Base-by-base conservation (phyloP, 129 eudicot species). In the Silybum marianum region DNA sequence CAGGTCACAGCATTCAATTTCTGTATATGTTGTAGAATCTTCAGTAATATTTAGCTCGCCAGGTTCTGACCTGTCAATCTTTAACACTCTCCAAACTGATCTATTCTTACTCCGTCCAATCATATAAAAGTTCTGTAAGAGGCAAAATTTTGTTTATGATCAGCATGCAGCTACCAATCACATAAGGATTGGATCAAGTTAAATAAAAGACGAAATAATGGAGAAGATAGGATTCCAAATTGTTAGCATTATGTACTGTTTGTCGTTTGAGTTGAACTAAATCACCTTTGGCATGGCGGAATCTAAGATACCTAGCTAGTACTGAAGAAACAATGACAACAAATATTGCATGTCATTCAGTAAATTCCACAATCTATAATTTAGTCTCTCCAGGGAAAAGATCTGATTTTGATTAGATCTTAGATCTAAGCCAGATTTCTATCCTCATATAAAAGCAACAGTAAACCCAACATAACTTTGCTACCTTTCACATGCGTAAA, bases 101-200 rank as follows among this genome's bases (percentile, higher is more conserved):
- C 89, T 88, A 39, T 79, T 80, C 82, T 91, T 90, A 81, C 93
- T 91, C 44, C 93, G 81, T 80, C 98, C 99, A 54, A 96, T 81
- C 97, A 96, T 93, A 75, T 96, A 96, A 63, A 93, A 96, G 82
- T 93, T 85, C 99, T 96, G 90, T 67, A 77, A 62, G 75, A 86
- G 7, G 68, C 25, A 76, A 80, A 66, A 74, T 78, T 24, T 36
- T 16, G 78, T 62, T 21, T 66, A 60, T 9, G 48, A 71, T 80
- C 51, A 25, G 44, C 21, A 74, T 75, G 23, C 11, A 28, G 25
- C 26, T 78, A 73, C 54, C 66, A 58, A 58, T 18, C 66, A 44
- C 60, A 14, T 58, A 48, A 39, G 76, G 76, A 72, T 71, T n/a
- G 10, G 54, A 71, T 71, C 30, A 68, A 76, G 30, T 67, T 26